Evolutionary conservation across 768 basidiomycete species (phyloP).

Genomic region (Rhodotorula taiwanensis): DNA sequence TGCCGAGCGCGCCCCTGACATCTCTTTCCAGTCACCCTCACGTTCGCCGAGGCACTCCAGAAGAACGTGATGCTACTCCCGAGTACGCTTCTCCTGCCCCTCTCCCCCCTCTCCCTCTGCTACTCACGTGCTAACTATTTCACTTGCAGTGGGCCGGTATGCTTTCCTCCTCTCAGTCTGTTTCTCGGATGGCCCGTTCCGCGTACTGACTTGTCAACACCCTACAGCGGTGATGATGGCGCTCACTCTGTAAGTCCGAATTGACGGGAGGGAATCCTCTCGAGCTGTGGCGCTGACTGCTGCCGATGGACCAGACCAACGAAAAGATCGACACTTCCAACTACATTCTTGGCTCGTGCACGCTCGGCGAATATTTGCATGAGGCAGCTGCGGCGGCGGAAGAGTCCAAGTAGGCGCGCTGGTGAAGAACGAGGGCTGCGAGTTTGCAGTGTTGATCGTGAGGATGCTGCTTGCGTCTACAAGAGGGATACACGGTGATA

Average conservation of each 20-base stretch:
- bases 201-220: not conserved
- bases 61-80: slow-evolving; percentile 84
- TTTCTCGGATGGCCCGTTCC: not conserved
- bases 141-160: slow-evolving; percentile 43
- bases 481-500: not conserved
- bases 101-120: not conserved
- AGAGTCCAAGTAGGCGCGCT: too few relatives aligned
- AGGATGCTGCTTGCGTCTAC: too few relatives aligned
- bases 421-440: too few relatives aligned
- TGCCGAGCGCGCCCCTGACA: not conserved
- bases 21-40: slow-evolving; percentile 54
- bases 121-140: not conserved
- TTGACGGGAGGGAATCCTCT: too few relatives aligned
- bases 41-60: slow-evolving; percentile 78
- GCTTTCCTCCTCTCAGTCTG: not conserved
- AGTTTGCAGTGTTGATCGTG: too few relatives aligned
- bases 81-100: not conserved
- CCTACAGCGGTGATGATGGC: slow-evolving; percentile 69
- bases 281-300: too few relatives aligned
- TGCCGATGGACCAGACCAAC: too few relatives aligned
- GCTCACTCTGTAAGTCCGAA: slow-evolving; percentile 66
- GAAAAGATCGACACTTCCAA: slow-evolving; percentile 90
- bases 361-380: slow-evolving; percentile 73
- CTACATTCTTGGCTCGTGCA: slow-evolving; percentile 51
- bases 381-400: slow-evolving; percentile 51